A percentile compares a stretch with the other conserved stretches of the same genome.
Conservation (phyloP, 163 green algal genomes). For the Scenedesmus sp. region DNA sequence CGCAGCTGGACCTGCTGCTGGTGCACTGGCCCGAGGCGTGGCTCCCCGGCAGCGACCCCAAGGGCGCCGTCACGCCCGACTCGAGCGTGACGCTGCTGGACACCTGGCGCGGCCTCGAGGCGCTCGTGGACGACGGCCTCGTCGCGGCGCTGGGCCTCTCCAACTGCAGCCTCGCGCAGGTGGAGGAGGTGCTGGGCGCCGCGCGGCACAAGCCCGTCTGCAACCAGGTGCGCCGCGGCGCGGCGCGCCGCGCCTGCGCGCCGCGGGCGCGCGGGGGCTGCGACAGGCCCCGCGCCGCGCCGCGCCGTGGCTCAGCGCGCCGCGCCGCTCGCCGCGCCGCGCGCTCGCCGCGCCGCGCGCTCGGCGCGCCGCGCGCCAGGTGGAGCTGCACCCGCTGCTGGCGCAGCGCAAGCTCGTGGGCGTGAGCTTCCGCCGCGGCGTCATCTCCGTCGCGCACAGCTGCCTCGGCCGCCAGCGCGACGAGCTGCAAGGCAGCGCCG, state of each 20-base stretch:
- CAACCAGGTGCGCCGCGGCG: constrained; percentile 37
- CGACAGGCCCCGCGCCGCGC: too few species aligned
- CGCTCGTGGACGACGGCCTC: constrained; percentile 80
- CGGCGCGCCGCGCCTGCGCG: too few species aligned
- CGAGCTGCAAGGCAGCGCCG: constrained; percentile 54
- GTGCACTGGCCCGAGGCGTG: constrained; percentile 72
- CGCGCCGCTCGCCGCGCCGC: background rate
- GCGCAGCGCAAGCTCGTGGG: constrained; percentile 86
- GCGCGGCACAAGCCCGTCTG: constrained; percentile 39
- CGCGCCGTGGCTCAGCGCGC: too few species aligned
- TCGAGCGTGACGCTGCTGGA: constrained; percentile 59
- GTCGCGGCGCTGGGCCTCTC: constrained; percentile 75
- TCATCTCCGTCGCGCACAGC: constrained; percentile 63
- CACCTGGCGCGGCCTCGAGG: constrained; percentile 82
- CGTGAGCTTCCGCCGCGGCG: constrained; percentile 68
- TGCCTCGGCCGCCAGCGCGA: constrained; percentile 51
- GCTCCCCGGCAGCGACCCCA: constrained; percentile 55
- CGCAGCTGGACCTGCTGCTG: constrained; percentile 38
- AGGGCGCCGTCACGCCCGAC: constrained; percentile 47
- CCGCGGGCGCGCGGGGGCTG: too few species aligned
- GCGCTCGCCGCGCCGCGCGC: too few species aligned
- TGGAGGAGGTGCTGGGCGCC: constrained; percentile 49
- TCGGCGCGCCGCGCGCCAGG: constrained; percentile 8
- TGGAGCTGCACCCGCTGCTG: constrained; percentile 89
- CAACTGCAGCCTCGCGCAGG: constrained; percentile 81